Percentiles rank a stretch among this genome's conserved stretches.
These are phyloP conservation scores for Pachysandra terminalis DNA, from an alignment of 164 flowering plant genomes.

Conservation along the genomic window DNA sequence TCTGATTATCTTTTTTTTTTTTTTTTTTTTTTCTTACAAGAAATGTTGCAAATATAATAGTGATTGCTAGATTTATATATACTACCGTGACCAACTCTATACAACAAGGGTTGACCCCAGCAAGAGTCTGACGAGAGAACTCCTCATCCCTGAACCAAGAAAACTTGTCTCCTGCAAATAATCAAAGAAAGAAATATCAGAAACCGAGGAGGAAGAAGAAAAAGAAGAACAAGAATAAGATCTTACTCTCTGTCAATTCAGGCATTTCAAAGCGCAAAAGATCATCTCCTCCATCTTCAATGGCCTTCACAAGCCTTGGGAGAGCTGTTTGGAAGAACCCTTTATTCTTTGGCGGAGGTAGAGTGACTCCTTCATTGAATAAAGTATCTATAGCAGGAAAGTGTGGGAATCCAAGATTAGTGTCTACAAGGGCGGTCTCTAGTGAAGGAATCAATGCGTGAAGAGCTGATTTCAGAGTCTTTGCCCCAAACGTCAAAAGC, in stretches of 20 bases:
- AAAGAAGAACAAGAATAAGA: background rate
- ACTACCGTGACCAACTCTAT: constrained; percentile 37
- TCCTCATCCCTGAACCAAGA: constrained; percentile 44
- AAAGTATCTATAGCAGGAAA: constrained; percentile 46
- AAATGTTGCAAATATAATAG: no score
- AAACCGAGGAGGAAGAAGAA: constrained; percentile 4
- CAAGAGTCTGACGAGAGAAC: constrained; percentile 37
- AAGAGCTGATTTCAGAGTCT: constrained; percentile 42
- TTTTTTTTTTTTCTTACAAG: no score
- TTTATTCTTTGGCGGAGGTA: constrained; percentile 16
- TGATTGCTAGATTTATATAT: no score
- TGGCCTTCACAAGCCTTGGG: constrained; percentile 34
- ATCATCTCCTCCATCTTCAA: constrained; percentile 11
- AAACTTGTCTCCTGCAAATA: constrained; percentile 32
- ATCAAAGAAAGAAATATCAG: background rate
- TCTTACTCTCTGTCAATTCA: constrained; percentile 15
- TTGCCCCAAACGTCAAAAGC: constrained; percentile 39
- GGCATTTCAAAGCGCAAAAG: constrained; percentile 38
- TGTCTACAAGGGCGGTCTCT: constrained; percentile 24
- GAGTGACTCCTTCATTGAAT: constrained; percentile 37
- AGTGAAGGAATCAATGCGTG: constrained; percentile 46
- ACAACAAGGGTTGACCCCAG: constrained; percentile 37
- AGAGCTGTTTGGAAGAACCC: constrained; percentile 12
- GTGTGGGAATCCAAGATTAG: constrained; percentile 33
- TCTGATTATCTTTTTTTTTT: no score